Evolutionary conservation across 805 yeast genomes (phyloP).

Genomic region (Nakazawaea peltata): DNA sequence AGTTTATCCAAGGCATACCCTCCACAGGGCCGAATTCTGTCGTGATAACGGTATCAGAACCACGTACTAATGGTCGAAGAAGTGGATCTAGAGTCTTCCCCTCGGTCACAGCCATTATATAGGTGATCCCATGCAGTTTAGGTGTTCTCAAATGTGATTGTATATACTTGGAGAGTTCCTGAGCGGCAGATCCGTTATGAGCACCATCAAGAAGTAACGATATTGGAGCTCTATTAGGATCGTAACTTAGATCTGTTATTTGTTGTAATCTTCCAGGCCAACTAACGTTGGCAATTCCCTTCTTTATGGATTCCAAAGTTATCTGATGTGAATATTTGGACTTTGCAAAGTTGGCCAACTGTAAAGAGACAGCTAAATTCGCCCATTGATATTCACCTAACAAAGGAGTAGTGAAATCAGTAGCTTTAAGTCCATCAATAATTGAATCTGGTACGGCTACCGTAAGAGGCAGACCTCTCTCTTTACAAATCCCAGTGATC

Average conservation of each 20-base stretch:
- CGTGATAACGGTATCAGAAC: conserved; percentile 49
- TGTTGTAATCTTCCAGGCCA: conserved; percentile 91
- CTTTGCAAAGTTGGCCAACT: conserved; percentile 16
- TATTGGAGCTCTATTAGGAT: conserved; percentile 17
- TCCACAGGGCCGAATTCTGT: conserved; percentile 65
- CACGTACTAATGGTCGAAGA: conserved; percentile 38
- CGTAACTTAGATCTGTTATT: conserved; percentile 22
- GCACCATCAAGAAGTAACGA: conserved; percentile 78
- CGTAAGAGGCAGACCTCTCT: conserved; percentile 21
- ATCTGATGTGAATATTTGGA: conserved; percentile 15
- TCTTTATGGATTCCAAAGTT: conserved; percentile 23
- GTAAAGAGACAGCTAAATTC: conserved; percentile 62
- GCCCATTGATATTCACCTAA: conserved; percentile 66
- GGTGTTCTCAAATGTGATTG: conserved; percentile 16
- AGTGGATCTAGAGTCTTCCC: conserved; percentile 57
- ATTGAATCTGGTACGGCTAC: too few species aligned
- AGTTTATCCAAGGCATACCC: conserved; percentile 89
- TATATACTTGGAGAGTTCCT: conserved; percentile 55
- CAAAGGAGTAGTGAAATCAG: conserved; percentile 39
- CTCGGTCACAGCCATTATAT: conserved; percentile 66
- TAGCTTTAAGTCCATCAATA: conserved; percentile 4
- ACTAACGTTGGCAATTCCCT: conserved; percentile 45
- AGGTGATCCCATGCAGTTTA: conserved; percentile 31
- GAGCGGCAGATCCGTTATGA: conserved; percentile 81
- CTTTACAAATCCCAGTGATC: conserved; percentile 29